A percentile compares a stretch with the other conserved stretches of the same genome.
Conservation (phyloP, 768 basidiomycete genomes). For the Astraeus odoratus region DNA sequence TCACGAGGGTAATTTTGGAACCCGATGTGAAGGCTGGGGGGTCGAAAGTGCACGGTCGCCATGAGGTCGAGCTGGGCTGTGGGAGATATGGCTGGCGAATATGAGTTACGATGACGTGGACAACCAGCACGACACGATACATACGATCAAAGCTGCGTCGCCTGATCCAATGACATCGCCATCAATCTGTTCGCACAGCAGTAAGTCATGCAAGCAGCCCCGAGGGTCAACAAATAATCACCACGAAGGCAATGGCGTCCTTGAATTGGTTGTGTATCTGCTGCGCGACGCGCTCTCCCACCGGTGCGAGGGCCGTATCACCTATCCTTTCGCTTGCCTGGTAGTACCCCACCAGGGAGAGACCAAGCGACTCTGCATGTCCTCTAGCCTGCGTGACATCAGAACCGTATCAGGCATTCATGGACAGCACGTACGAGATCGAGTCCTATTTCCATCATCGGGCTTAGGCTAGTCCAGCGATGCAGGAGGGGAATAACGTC, state of each 20-base stretch:
- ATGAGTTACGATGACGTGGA: slow-evolving; percentile 1
- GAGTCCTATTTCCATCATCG: slow-evolving; percentile 82
- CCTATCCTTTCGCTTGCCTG: slow-evolving; percentile 63
- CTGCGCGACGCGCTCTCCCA: slow-evolving; percentile 56
- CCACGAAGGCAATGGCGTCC: slow-evolving; percentile 65
- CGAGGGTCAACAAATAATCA: slow-evolving; percentile 27
- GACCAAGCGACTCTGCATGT: slow-evolving; percentile 46
- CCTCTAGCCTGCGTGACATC: slow-evolving; percentile 41
- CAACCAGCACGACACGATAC: slow-evolving; percentile 18
- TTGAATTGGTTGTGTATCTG: slow-evolving; percentile 48
- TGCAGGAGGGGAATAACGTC: slow-evolving; percentile 77
- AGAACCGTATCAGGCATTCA: slow-evolving; percentile 1
- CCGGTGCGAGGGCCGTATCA: slow-evolving; percentile 53
- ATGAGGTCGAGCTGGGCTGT: slow-evolving; percentile 29
- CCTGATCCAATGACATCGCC: slow-evolving; percentile 48
- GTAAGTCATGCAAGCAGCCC: slow-evolving; percentile 6
- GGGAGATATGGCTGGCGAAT: slow-evolving; percentile 44
- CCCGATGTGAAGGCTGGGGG: slow-evolving; percentile 38
- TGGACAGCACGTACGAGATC: slow-evolving; percentile 48
- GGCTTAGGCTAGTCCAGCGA: slow-evolving; percentile 78
- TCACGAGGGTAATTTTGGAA: slow-evolving; percentile 42
- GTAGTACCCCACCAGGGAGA: slow-evolving; percentile 66
- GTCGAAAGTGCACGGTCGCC: slow-evolving; percentile 40
- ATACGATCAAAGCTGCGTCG: slow-evolving; percentile 51
- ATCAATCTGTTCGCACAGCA: slow-evolving; percentile 41